phyloP scores from a whole-genome alignment of 208 protist species.

The Acanthamoeba triangularis region DNA sequence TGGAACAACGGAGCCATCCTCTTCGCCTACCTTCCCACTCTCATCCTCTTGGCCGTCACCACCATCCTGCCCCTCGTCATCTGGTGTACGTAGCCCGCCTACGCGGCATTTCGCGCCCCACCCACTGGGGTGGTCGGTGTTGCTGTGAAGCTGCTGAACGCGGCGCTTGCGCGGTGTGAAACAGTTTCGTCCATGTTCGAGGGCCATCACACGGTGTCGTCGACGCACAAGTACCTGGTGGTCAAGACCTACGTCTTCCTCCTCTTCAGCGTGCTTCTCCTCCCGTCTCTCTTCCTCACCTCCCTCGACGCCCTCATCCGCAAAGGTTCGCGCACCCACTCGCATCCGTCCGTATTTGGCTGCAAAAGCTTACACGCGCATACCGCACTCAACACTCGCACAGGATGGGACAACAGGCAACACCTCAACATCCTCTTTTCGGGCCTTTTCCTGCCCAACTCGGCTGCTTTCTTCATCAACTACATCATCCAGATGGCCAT shows the following conservation, averaged over 20 bases:
- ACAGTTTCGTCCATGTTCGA: slow-evolving; percentile 74
- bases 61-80: slow-evolving; percentile 71
- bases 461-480: slow-evolving; percentile 74
- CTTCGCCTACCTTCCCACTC: slow-evolving; percentile 72
- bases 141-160: background rate
- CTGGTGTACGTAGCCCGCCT: slow-evolving; percentile 40
- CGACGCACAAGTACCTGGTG: slow-evolving; percentile 73
- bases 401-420: slow-evolving; percentile 53
- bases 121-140: background rate
- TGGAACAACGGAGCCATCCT: slow-evolving; percentile 69
- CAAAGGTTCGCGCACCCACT: background rate
- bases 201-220: slow-evolving; percentile 54
- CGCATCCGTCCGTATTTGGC: background rate
- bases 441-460: slow-evolving; percentile 65
- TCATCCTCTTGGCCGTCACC: slow-evolving; percentile 69
- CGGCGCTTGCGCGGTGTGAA: background rate
- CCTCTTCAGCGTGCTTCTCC: slow-evolving; percentile 63
- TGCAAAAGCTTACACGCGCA: background rate
- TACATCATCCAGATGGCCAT: slow-evolving; percentile 76
- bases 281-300: slow-evolving; percentile 64
- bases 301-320: slow-evolving; percentile 66
- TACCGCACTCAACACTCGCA: background rate
- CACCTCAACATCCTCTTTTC: slow-evolving; percentile 48
- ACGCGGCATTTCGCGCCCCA: background rate
- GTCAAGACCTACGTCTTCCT: slow-evolving; percentile 76